phyloP scores from a whole-genome alignment of 2,329 filamentous ascomycete genomes.

The Beauveria australis region DNA sequence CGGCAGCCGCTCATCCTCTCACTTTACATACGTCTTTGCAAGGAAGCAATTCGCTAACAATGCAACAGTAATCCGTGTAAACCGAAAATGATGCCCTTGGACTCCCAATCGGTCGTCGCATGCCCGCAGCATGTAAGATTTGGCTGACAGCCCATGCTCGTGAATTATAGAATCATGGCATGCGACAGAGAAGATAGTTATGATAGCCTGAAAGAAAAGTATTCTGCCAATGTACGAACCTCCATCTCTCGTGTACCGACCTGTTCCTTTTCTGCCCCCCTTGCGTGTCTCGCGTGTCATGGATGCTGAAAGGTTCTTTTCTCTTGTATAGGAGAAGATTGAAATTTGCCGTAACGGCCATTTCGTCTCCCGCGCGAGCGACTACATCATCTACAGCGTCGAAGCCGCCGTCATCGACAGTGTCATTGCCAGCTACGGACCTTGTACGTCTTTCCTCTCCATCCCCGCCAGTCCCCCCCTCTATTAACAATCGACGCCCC shows the following conservation, averaged over 20 bases:
- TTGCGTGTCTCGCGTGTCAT: constrained; percentile 18
- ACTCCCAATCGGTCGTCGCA: constrained; percentile 8
- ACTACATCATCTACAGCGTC: constrained; percentile 98
- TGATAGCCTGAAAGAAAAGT: constrained; percentile 72
- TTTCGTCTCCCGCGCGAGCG: constrained; percentile 88
- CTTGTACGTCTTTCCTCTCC: constrained; percentile 56
- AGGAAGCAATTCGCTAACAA: constrained; percentile 4
- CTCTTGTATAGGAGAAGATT: constrained; percentile 60
- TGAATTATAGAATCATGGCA: constrained; percentile 67
- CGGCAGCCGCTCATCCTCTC: constrained; percentile 8
- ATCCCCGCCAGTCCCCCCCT: neutral
- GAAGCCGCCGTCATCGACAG: constrained; percentile 84
- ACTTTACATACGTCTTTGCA: neutral
- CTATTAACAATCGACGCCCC: constrained; percentile 5
- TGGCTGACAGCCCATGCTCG: constrained; percentile 1
- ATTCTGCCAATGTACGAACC: constrained; percentile 69
- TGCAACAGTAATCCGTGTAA: constrained; percentile 2
- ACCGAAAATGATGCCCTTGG: constrained; percentile 10
- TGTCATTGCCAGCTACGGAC: constrained; percentile 82
- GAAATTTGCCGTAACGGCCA: constrained; percentile 91
- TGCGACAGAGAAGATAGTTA: constrained; percentile 90
- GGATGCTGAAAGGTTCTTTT: constrained; percentile 40
- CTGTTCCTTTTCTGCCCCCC: constrained; percentile 10
- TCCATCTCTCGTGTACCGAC: constrained; percentile 18
- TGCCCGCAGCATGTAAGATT: constrained; percentile 1